phyloP scores from a whole-genome alignment of 305 asterid genomes.

The Nicotiana rustica region DNA sequence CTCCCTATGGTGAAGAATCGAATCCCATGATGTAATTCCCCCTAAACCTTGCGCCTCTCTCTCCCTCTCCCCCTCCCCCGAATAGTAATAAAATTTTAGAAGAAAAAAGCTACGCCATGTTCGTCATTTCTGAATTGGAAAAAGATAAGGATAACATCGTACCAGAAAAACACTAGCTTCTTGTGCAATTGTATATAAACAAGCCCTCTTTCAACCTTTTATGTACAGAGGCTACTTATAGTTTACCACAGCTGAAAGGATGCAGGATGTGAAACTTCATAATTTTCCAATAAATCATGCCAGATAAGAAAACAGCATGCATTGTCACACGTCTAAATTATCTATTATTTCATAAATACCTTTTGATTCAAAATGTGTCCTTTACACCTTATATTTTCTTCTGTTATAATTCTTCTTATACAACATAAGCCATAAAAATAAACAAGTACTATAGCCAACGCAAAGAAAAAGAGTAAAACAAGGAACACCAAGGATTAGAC shows the following conservation, averaged over 20 bases:
- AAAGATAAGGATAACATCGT: background rate
- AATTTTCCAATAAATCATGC: background rate
- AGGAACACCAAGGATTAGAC: too few species aligned
- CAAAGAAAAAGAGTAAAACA: too few species aligned
- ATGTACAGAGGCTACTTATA: background rate
- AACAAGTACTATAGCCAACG: too few species aligned
- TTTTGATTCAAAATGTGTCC: background rate
- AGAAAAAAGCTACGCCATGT: background rate
- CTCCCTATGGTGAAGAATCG: background rate
- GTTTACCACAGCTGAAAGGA: background rate
- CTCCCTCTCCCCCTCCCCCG: background rate
- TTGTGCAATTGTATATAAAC: background rate
- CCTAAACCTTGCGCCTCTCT: too few species aligned
- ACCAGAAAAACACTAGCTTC: conserved; percentile 11
- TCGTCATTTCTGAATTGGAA: conserved; percentile 11
- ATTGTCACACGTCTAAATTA: background rate
- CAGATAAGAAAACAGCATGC: conserved; percentile 10
- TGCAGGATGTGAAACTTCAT: background rate
- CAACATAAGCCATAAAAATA: background rate
- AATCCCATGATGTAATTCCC: conserved; percentile 13
- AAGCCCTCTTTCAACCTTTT: conserved; percentile 20
- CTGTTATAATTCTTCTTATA: background rate
- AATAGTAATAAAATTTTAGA: background rate
- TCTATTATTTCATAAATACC: conserved; percentile 13
- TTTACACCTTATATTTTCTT: background rate